A percentile compares a stretch with the other conserved stretches of the same genome.
Conservation (phyloP, 2,329 filamentous ascomycete species). For the Aphanocladium album region DNA sequence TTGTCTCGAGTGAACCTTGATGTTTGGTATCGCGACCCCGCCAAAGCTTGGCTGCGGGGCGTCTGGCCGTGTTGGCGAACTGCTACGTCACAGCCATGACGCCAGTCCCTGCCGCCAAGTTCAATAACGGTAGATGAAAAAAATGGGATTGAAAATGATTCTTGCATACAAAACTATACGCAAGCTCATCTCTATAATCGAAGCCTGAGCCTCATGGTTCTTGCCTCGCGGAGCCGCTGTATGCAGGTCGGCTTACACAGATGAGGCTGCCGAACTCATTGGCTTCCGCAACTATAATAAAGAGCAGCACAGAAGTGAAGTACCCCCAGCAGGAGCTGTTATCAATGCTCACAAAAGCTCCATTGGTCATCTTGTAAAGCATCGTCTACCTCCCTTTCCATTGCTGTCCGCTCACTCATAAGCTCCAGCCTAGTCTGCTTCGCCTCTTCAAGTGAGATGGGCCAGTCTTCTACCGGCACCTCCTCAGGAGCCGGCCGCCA, state of each 20-base stretch:
- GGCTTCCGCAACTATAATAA: too few species aligned
- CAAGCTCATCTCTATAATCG: too few species aligned
- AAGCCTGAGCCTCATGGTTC: too few species aligned
- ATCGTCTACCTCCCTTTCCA: not conserved
- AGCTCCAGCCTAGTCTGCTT: not conserved
- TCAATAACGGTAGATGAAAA: not conserved
- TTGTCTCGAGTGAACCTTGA: not conserved
- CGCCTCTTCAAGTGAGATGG: not conserved
- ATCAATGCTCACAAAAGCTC: not conserved
- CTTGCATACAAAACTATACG: not conserved
- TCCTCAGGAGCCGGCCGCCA: constrained; percentile 25
- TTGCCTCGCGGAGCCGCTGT: too few species aligned
- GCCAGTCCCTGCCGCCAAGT: not conserved
- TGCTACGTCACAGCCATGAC: constrained; percentile 2
- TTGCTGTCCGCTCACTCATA: not conserved
- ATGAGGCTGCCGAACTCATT: too few species aligned
- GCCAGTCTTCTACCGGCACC: not conserved
- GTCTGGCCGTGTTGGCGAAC: not conserved
- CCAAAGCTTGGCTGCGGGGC: constrained; percentile 9
- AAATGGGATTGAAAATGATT: not conserved
- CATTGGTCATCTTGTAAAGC: not conserved
- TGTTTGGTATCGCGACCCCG: constrained; percentile 1
- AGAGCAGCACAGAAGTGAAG: too few species aligned
- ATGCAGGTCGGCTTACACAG: too few species aligned
- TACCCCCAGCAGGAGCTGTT: not conserved